phyloP scores from a whole-genome alignment of 768 basidiomycete genomes.

The Lentinula raphanica region DNA sequence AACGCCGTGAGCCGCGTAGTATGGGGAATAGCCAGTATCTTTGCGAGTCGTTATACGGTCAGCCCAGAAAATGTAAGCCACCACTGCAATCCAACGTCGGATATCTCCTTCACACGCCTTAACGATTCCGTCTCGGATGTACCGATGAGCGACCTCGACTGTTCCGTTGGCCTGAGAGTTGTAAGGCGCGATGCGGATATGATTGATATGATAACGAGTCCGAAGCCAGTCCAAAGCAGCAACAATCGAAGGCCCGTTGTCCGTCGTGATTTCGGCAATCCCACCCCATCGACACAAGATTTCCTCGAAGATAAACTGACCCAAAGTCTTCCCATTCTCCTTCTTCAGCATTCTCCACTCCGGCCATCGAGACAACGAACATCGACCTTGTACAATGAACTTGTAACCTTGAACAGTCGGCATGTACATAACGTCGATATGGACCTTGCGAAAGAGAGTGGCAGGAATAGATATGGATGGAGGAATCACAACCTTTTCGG shows the following conservation, averaged over 20 bases:
- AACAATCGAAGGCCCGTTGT: slow-evolving; percentile 30
- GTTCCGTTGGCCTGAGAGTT: slow-evolving; percentile 35
- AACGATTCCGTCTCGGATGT: slow-evolving; percentile 22
- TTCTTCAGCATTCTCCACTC: too few relatives aligned
- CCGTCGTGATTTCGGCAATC: slow-evolving; percentile 31
- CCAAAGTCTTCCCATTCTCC: too few relatives aligned
- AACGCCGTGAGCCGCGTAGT: slow-evolving; percentile 24
- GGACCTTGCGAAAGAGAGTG: too few relatives aligned
- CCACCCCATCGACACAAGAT: slow-evolving; percentile 25
- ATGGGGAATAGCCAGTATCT: slow-evolving; percentile 25
- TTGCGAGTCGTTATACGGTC: slow-evolving; percentile 22
- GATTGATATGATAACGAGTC: too few relatives aligned
- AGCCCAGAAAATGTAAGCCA: slow-evolving; percentile 24
- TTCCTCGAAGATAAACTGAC: not conserved
- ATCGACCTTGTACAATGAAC: too few relatives aligned
- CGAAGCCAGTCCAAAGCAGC: slow-evolving; percentile 20
- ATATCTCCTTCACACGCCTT: slow-evolving; percentile 25
- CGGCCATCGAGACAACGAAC: too few relatives aligned
- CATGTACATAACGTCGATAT: too few relatives aligned
- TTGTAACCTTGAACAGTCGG: too few relatives aligned
- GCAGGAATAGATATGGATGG: too few relatives aligned
- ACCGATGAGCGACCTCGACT: slow-evolving; percentile 25
- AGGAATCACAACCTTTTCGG: too few relatives aligned
- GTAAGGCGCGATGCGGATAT: slow-evolving; percentile 36
- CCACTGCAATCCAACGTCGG: slow-evolving; percentile 24